Base-by-base conservation (phyloP, 345 rosid genomes). In the Viola odorata region DNA sequence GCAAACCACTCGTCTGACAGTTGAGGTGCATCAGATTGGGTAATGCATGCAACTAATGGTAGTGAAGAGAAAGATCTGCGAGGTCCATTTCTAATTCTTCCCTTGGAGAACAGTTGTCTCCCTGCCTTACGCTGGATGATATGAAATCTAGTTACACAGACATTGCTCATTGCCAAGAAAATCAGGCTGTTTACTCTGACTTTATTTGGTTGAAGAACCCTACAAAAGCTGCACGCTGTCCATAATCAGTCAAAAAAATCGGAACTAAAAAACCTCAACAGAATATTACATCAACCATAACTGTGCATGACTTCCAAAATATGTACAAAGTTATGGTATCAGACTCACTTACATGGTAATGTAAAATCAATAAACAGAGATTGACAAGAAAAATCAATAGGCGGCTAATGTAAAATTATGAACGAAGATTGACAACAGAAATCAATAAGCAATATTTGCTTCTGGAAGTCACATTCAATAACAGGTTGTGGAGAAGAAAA, bases 1-100 rank as follows among this genome's bases (percentile, higher is more conserved):
- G 88, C 89, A 76, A 87, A 89, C 98, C 98, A 92, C 81, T 89
- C 97, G 14, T 92, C 90, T 4, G 98, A 92, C 8, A 82, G 89
- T 75, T 92, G 98, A 7, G 91, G 88, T 42, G 73, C 71, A 61
- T 85, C 84, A 0, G 83, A 80, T 9, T 75, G 84, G 8, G 80
- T 68, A 52, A 79, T 62, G 41, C 67, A 45, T 16, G 88, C 77
- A 57, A 73, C 73, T 37, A 80, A 57, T 37, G 70, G 71, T 11
- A 85, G 58, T 38, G 88, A 71, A 37, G 70, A 75, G 37, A 80
- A 74, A 48, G 41, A 56, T 54, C 66, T 66, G 54, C 53, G 51
- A 68, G 15, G 52, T 64, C 73, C 69, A 54, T 42, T 59, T 36
- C 68, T 69, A 47, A 55, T 63, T 53, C 61, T 67, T 58, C 64